Evolutionary conservation across 768 basidiomycete genomes (phyloP).

Genomic region (Lepiota brunneoincarnata): DNA sequence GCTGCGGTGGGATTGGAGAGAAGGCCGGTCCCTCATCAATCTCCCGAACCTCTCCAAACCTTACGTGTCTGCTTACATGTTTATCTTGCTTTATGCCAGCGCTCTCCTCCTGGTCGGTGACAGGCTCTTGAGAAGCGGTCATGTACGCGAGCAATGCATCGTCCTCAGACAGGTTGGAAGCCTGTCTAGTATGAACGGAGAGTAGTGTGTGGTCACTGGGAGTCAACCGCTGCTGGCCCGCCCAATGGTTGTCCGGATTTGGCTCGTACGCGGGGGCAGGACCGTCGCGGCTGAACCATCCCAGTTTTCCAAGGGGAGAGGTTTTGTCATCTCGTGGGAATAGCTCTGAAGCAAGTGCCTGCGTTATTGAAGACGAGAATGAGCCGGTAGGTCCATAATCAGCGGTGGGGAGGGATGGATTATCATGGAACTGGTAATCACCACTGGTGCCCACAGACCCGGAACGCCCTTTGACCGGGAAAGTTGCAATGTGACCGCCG

Average conservation of each 20-base stretch:
- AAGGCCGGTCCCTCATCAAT: slow-evolving; percentile 34
- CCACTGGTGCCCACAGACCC: slow-evolving; percentile 18
- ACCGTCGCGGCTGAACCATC: slow-evolving; percentile 14
- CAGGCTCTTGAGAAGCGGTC: slow-evolving; percentile 23
- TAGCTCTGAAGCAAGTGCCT: slow-evolving; percentile 21
- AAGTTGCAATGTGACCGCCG: slow-evolving; percentile 63
- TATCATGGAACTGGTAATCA: slow-evolving; percentile 11
- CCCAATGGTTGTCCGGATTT: slow-evolving; percentile 7
- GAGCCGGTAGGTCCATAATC: slow-evolving; percentile 17
- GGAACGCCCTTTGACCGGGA: slow-evolving; percentile 48
- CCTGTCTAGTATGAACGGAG: slow-evolving; percentile 2
- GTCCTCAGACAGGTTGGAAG: slow-evolving; percentile 22
- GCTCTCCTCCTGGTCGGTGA: background rate
- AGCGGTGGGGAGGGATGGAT: slow-evolving; percentile 7
- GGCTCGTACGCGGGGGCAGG: slow-evolving; percentile 9
- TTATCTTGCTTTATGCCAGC: slow-evolving; percentile 17
- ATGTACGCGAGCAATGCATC: slow-evolving; percentile 39
- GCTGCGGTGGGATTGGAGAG: slow-evolving; percentile 20
- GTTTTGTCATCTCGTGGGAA: slow-evolving; percentile 6
- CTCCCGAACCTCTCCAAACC: slow-evolving; percentile 41
- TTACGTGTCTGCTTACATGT: slow-evolving; percentile 33
- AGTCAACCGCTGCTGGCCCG: background rate
- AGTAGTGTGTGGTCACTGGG: background rate
- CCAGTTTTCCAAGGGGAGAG: slow-evolving; percentile 1
- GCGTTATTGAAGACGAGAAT: slow-evolving; percentile 35